phyloP scores from a whole-genome alignment of 495 filamentous ascomycete genomes.

The Aspergillus saccharolyticus region DNA sequence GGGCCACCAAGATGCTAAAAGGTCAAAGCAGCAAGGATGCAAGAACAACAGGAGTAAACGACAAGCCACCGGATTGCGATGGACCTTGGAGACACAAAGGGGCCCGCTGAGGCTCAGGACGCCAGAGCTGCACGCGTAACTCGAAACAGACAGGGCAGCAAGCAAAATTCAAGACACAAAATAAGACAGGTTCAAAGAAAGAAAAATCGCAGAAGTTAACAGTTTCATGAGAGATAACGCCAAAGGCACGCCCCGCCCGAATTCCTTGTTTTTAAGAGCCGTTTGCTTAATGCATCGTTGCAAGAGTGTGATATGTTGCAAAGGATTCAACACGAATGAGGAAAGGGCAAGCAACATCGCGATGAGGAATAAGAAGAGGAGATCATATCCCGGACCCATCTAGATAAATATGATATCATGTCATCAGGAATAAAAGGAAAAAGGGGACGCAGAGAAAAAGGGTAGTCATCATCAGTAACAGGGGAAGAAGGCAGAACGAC shows the following conservation, averaged over 20 bases:
- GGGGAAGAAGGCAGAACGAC: slow-evolving; percentile 12
- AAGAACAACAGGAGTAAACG: slow-evolving; percentile 32
- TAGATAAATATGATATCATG: slow-evolving; percentile 34
- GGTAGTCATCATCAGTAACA: slow-evolving; percentile 20
- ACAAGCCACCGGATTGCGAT: slow-evolving; percentile 25
- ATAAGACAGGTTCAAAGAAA: slow-evolving; percentile 10
- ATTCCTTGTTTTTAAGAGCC: slow-evolving; percentile 28
- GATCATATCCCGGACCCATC: slow-evolving; percentile 24
- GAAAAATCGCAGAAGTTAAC: background rate
- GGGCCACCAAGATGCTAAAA: slow-evolving; percentile 46
- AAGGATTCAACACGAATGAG: slow-evolving; percentile 26
- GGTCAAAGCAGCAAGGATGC: slow-evolving; percentile 35
- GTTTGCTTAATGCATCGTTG: slow-evolving; percentile 33
- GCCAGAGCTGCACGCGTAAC: slow-evolving; percentile 20
- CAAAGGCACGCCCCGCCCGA: slow-evolving; percentile 32
- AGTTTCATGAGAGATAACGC: slow-evolving; percentile 28
- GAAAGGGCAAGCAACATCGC: slow-evolving; percentile 17
- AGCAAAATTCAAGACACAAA: slow-evolving; percentile 10
- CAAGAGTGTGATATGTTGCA: slow-evolving; percentile 25
- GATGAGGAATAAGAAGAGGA: slow-evolving; percentile 20
- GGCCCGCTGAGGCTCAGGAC: slow-evolving; percentile 34
- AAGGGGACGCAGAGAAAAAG: slow-evolving; percentile 13
- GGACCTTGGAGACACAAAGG: slow-evolving; percentile 27
- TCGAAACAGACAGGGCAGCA: slow-evolving; percentile 18
- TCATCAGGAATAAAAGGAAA: slow-evolving; percentile 26